phyloP scores from a whole-genome alignment of 2,329 filamentous ascomycete genomes.

The Beauveria pseudobassiana region DNA sequence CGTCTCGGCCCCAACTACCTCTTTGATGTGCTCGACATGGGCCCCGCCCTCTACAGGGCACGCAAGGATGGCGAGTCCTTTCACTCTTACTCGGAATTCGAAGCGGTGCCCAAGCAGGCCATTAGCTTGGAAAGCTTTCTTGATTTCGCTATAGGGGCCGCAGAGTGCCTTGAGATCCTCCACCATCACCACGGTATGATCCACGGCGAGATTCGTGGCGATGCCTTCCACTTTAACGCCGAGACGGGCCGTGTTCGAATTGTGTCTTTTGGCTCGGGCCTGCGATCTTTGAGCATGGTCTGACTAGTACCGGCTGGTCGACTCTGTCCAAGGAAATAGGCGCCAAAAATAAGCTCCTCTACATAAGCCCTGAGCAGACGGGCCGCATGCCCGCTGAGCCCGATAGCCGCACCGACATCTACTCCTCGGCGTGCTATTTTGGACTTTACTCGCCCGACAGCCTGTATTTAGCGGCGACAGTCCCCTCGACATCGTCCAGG shows the following conservation, averaged over 20 bases:
- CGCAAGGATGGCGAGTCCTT: constrained; percentile 45
- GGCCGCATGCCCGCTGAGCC: constrained; percentile 88
- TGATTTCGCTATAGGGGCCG: constrained; percentile 83
- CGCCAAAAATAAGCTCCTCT: constrained; percentile 81
- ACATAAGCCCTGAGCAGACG: constrained; percentile 91
- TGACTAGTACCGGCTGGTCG: constrained; percentile 81
- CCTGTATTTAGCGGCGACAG: constrained; percentile 72
- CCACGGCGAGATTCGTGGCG: constrained; percentile 83
- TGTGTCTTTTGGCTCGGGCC: constrained; percentile 77
- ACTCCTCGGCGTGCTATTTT: constrained; percentile 88
- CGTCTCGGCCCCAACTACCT: constrained; percentile 69
- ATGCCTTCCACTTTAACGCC: constrained; percentile 80
- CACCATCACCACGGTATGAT: constrained; percentile 82
- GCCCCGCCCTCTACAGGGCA: constrained; percentile 62
- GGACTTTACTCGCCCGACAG: constrained; percentile 73
- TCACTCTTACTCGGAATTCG: constrained; percentile 34
- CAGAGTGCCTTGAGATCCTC: constrained; percentile 80
- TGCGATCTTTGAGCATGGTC: constrained; percentile 80
- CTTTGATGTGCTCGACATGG: constrained; percentile 63
- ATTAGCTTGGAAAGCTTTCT: constrained; percentile 72
- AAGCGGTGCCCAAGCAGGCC: constrained; percentile 45
- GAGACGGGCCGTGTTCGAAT: constrained; percentile 68
- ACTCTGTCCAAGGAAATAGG: constrained; percentile 74
- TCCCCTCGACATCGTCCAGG: constrained; percentile 86
- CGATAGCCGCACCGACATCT: constrained; percentile 87